phyloP scores from a whole-genome alignment of 352 stramenopile species.

The Phytophthora lateralis region DNA sequence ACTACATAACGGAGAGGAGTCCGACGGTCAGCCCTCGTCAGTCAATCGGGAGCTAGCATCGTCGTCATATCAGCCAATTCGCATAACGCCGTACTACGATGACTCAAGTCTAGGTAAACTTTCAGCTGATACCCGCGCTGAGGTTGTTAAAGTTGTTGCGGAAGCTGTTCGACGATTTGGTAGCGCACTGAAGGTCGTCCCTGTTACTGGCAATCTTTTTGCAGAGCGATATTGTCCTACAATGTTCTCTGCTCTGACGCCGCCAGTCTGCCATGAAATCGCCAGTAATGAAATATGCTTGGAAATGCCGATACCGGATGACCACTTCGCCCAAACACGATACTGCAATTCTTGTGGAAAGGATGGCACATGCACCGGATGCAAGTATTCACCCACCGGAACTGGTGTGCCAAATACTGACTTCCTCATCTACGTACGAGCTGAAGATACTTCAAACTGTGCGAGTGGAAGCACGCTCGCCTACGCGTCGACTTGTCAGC shows the following conservation, averaged over 20 bases:
- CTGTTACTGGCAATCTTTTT: constrained; percentile 62
- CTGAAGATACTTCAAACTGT: constrained; percentile 51
- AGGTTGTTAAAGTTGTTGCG: constrained; percentile 57
- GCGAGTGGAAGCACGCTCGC: constrained; percentile 44
- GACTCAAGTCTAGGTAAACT: constrained; percentile 49
- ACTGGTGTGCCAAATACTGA: constrained; percentile 53
- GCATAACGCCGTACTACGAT: constrained; percentile 75
- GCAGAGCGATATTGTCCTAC: constrained; percentile 59
- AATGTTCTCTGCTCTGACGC: constrained; percentile 39
- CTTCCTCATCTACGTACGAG: constrained; percentile 74
- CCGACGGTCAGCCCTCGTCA: constrained; percentile 22
- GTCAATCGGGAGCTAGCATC: constrained; percentile 18
- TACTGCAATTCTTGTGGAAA: constrained; percentile 51
- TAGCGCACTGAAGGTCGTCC: constrained; percentile 57
- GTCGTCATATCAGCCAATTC: constrained; percentile 50
- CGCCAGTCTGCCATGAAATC: constrained; percentile 55
- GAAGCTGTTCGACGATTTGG: constrained; percentile 60
- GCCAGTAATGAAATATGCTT: constrained; percentile 54
- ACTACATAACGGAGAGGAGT: background rate
- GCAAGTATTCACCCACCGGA: constrained; percentile 37
- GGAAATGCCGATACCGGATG: constrained; percentile 70
- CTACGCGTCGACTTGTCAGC: constrained; percentile 79
- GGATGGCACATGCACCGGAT: constrained; percentile 37
- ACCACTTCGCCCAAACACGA: constrained; percentile 51
- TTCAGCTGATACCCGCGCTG: constrained; percentile 28